Evolutionary conservation across 2,329 filamentous ascomycete genomes (phyloP).

Genomic region (Pseudocercospora musae): DNA sequence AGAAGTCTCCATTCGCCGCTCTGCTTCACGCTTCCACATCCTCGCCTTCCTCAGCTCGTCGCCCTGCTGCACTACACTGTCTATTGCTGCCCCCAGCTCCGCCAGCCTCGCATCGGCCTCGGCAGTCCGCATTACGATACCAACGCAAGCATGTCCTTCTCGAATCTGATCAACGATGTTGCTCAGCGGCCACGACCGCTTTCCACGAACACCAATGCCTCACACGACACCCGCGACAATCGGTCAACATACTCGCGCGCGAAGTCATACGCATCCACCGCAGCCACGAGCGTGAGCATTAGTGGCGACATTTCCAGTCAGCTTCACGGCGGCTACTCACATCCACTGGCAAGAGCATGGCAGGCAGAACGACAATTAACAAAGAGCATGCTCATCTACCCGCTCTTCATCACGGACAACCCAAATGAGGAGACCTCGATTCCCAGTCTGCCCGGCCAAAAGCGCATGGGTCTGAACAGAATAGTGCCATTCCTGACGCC

Average conservation of each 20-base stretch:
- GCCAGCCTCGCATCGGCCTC: conserved; percentile 6
- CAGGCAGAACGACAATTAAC: conserved; percentile 53
- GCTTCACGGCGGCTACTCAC: conserved; percentile 52
- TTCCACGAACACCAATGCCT: conserved; percentile 43
- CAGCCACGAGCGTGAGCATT: conserved; percentile 53
- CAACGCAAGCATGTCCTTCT: conserved; percentile 49
- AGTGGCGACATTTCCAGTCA: conserved; percentile 51
- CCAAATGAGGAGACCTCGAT: conserved; percentile 90
- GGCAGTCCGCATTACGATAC: no score
- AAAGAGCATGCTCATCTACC: conserved; percentile 94
- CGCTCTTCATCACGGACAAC: conserved; percentile 91
- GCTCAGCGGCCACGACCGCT: conserved; percentile 46
- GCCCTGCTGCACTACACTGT: background rate
- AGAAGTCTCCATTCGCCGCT: background rate
- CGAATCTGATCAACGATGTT: conserved; percentile 51
- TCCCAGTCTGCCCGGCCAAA: conserved; percentile 84
- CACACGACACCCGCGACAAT: conserved; percentile 41
- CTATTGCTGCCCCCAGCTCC: background rate
- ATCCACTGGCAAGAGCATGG: conserved; percentile 51
- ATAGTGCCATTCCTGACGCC: conserved; percentile 80
- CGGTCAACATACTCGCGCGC: conserved; percentile 48
- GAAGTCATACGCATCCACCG: conserved; percentile 50
- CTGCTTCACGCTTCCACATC: background rate
- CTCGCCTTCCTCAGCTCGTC: background rate
- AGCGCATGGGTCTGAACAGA: conserved; percentile 83